Base-by-base conservation (phyloP, 345 rosid species). In the Gynandropsis gynandra region DNA sequence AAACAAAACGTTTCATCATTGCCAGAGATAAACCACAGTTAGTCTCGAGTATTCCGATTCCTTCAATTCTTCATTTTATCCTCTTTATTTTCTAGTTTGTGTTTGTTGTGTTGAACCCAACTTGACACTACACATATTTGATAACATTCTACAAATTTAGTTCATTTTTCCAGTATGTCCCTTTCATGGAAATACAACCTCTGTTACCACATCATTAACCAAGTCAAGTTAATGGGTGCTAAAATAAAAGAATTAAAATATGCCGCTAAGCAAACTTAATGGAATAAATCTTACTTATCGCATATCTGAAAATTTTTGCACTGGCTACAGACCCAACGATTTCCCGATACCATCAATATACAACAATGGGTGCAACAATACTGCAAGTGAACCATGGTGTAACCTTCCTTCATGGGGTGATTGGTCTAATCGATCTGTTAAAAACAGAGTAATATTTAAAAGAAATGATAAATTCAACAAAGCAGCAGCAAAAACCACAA, bases 341-440 rank as follows among this genome's bases (percentile, higher is more conserved):
- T n/a, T n/a, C n/a, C n/a, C n/a, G n/a, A n/a, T n/a, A n/a, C n/a
- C n/a, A n/a, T n/a, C n/a, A n/a, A n/a, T n/a, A n/a, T n/a, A n/a
- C n/a, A n/a, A n/a, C n/a, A n/a, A n/a, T n/a, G n/a, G n/a, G n/a
- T n/a, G n/a, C n/a, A n/a, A n/a, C n/a, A n/a, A n/a, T n/a, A n/a
- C n/a, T n/a, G n/a, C n/a, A n/a, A n/a, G n/a, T n/a, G n/a, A n/a
- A n/a, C n/a, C n/a, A n/a, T n/a, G n/a, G n/a, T n/a, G n/a, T n/a
- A n/a, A n/a, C n/a, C n/a, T n/a, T n/a, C n/a, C n/a, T n/a, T n/a
- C n/a, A n/a, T n/a, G n/a, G n/a, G n/a, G n/a, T n/a, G 54, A 61
- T 81, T 85, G 34, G 89, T 85, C 76, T 85, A 89, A 35, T 89
- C 95, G 69, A 85, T 89, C 95, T 85, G 79, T 20, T 38, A 70